Evolutionary conservation across 306 rosid species (phyloP), one percentile per base, ranked within the genome.

Genomic region (Quercus robur): DNA sequence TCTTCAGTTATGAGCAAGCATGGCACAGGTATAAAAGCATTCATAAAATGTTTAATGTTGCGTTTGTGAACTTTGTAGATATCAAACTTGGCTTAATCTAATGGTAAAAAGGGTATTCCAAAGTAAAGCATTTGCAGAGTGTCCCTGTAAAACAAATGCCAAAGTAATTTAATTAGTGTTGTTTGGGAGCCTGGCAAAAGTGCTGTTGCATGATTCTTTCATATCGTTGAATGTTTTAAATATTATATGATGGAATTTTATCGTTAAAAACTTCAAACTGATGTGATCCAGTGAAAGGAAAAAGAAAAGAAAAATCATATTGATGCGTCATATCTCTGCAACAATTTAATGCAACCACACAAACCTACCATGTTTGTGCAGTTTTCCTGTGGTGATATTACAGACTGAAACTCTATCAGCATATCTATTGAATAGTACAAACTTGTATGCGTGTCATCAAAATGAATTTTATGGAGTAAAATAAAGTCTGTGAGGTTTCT

Each of bases 1-100:
- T 93, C 80, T 93, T 94, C 90, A 91, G 94, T 87, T 94, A 90
- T 76, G 99, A 94, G 90, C 99, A 94, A 84, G 97, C 97, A 38
- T 94, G 99, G 97, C 99, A 94, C 78, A 91, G 99, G 99, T 94
- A 87, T 75, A 78, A 75, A 80, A 83, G 77, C 80, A 72, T 63
- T 75, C 52, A 55, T 38, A 4, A 23, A 82, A 54, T 78, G 49
- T 84, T 72, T 64, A 70, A 70, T 5, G 30, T 51, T 54, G 57
- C 25, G 61, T 62, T 75, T n/a, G 72, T 49, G 17, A 49, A 59
- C 74, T 15, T 33, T 52, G 73, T 13, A 33, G 80, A 55, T 57
- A 61, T 38, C 38, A 74, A 55, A 77, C 55, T 54, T 66, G 51
- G 80, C 64, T 75, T 57, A 51, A 41, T 46, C 59, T 76, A 44